phyloP scores from a whole-genome alignment of 345 rosid species.

The Stellera chamaejasme region DNA sequence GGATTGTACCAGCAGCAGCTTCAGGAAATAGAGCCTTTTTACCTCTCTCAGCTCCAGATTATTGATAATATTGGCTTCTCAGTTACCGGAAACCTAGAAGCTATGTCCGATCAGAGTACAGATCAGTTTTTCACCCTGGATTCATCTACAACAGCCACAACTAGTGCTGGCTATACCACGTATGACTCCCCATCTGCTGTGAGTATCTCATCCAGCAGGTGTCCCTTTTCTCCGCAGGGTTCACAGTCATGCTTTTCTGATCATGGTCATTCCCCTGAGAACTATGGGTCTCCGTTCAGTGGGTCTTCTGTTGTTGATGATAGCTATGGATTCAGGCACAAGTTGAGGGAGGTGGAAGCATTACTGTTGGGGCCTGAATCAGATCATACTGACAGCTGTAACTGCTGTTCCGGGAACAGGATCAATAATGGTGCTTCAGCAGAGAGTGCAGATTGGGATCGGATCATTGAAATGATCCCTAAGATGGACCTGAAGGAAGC shows the following conservation, averaged over 20 bases:
- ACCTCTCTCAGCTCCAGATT: conserved; percentile 37
- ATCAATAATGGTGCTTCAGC: conserved; percentile 25
- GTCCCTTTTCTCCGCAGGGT: conserved; percentile 78
- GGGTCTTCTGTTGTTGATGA: conserved; percentile 56
- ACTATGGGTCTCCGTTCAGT: conserved; percentile 71
- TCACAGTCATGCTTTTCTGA: conserved; percentile 75
- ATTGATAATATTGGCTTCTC: conserved; percentile 42
- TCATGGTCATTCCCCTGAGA: conserved; percentile 61
- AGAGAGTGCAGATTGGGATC: conserved; percentile 39
- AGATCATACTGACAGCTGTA: conserved; percentile 32
- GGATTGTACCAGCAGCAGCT: conserved; percentile 41
- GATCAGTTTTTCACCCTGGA: conserved; percentile 74
- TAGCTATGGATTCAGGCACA: conserved; percentile 40
- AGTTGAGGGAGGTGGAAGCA: conserved; percentile 61
- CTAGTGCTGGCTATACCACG: conserved; percentile 27
- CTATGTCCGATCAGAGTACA: conserved; percentile 37
- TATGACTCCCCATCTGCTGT: conserved; percentile 65
- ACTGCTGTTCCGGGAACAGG: conserved; percentile 38
- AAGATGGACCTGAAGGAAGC: conserved; percentile 48
- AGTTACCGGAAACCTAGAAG: conserved; percentile 41
- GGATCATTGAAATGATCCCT: conserved; percentile 44
- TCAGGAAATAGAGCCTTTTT: conserved; percentile 37
- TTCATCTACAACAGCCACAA: conserved; percentile 62
- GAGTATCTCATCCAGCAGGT: conserved; percentile 53
- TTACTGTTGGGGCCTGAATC: conserved; percentile 61